Base-by-base conservation (phyloP, 2,329 filamentous ascomycete species). In the Ophiostoma tasmaniense region DNA sequence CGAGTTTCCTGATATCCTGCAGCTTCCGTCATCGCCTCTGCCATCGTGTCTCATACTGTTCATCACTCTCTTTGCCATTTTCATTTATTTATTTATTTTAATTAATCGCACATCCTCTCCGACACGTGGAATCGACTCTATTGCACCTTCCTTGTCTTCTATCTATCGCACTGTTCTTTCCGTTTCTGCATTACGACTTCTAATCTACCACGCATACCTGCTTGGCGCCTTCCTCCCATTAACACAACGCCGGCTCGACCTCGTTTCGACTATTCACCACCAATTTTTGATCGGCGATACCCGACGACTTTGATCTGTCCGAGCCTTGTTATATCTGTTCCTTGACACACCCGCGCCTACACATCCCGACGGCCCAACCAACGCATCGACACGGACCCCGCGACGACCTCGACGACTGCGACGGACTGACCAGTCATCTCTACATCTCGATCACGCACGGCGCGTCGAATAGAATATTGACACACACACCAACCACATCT, bases 11-110 rank as follows among this genome's bases (percentile, higher is more conserved):
- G n/a, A n/a, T 35, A 17, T 62, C 30, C 25, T 61, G 25, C 25
- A 22, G 25, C 50, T 55, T 55, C 59, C 59, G 62, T 64, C 62
- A 64, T 64, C 62, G 35, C 62, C 61, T 33, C 33, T 55, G 50
- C n/a, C 55, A 30, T 61, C 55, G 55, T 61, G 55, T 30, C 55
- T 33, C 55, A 61, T 61, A 14, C 55, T 33, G 11, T 30, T 17
- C 2, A 17, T 61, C n/a, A 55, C 50, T 22, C 14, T 30, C 28
- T 17, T 61, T 33, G 25, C 6, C 6, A 33, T 30, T 17, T 61
- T 25, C 33, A 30, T 33, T 33, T 30, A 17, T 17, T 33, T 5
- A 7, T 61, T 33, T 61, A 17, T 33, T 61, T 25, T 61, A 17
- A 61, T 30, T 14, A 33, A 20, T 61, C 55, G 28, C 55, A 33